phyloP scores from a whole-genome alignment of 768 basidiomycete genomes.

The Obba rivulosa region DNA sequence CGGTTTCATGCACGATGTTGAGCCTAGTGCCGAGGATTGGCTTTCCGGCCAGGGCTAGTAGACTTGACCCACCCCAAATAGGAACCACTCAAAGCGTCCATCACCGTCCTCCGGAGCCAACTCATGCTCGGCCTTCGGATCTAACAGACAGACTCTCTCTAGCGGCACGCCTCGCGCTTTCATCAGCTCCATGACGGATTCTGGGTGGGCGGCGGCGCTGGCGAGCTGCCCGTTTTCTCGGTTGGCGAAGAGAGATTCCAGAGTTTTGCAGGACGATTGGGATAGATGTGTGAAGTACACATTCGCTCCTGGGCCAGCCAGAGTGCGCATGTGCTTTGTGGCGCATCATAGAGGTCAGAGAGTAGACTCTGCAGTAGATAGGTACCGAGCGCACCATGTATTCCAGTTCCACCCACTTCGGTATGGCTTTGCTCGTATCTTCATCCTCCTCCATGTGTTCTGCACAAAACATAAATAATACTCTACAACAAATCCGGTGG shows the following conservation, averaged over 20 bases:
- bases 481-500: not conserved
- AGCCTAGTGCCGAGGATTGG: too few species aligned
- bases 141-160: conserved; percentile 82
- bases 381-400: conserved; percentile 59
- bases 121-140: conserved; percentile 73
- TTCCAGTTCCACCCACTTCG: conserved; percentile 91
- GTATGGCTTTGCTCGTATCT: conserved; percentile 58
- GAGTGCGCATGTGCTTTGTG: conserved; percentile 72
- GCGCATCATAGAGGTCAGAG: conserved; percentile 1
- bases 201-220: conserved; percentile 40
- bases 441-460: conserved; percentile 98
- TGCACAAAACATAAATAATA: conserved; percentile 22
- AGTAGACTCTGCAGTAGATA: conserved; percentile 2
- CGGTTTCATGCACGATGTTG: not conserved
- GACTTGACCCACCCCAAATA: conserved; percentile 71
- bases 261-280: conserved; percentile 51
- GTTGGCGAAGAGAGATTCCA: conserved; percentile 32
- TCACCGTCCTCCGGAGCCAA: conserved; percentile 76
- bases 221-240: conserved; percentile 21
- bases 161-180: conserved; percentile 34
- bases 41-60: not conserved
- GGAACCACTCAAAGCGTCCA: conserved; percentile 75
- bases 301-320: conserved; percentile 59
- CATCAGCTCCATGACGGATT: conserved; percentile 59
- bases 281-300: conserved; percentile 90